phyloP scores from a whole-genome alignment of 768 basidiomycete species.

The Rossbeevera mucosa region DNA sequence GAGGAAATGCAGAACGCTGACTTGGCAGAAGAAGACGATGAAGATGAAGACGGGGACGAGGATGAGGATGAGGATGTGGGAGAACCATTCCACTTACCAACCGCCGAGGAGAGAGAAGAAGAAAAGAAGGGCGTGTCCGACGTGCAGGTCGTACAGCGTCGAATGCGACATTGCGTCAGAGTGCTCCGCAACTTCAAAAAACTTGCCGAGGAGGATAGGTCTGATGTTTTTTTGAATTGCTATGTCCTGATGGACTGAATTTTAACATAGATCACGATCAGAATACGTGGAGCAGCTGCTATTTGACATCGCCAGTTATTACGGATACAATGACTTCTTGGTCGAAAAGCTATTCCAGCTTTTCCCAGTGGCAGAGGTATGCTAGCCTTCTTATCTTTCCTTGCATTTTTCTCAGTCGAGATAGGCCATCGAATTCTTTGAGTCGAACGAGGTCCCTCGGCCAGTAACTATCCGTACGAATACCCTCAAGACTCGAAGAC shows the following conservation, averaged over 20 bases:
- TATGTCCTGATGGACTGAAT: constrained; percentile 5
- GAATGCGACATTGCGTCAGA: constrained; percentile 74
- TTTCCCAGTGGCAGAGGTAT: constrained; percentile 88
- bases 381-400: constrained; percentile 13
- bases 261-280: constrained; percentile 61
- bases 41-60: constrained; percentile 37
- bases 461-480: constrained; percentile 98
- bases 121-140: constrained; percentile 70
- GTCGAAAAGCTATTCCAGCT: constrained; percentile 91
- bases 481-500: constrained; percentile 86
- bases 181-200: constrained; percentile 70
- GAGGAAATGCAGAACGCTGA: constrained; percentile 61
- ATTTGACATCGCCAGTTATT: constrained; percentile 89
- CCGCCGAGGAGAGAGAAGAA: constrained; percentile 64
- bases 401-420: constrained; percentile 1
- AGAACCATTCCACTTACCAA: constrained; percentile 60
- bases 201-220: constrained; percentile 62
- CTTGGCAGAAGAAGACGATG: constrained; percentile 45
- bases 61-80: constrained; percentile 32
- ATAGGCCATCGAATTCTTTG: constrained; percentile 96
- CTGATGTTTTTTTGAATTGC: constrained; percentile 2
- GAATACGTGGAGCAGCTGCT: constrained; percentile 89
- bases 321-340: constrained; percentile 95
- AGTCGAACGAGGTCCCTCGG: constrained; percentile 91
- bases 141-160: constrained; percentile 67